phyloP scores from a whole-genome alignment of 2,329 filamentous ascomycete genomes.

The Fusarium drepaniforme region DNA sequence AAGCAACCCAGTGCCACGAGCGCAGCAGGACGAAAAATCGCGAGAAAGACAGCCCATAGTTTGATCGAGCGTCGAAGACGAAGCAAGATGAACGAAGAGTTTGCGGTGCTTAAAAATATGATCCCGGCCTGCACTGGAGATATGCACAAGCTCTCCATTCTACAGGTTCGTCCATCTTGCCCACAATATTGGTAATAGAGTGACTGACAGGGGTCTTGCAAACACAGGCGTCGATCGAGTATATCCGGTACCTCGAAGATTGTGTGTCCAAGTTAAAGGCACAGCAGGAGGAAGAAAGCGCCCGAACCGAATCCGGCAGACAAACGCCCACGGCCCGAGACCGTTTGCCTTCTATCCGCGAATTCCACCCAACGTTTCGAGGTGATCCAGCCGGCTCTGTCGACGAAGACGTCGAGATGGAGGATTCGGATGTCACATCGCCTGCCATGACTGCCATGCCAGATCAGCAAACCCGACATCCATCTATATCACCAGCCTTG shows the following conservation, averaged over 20 bases:
- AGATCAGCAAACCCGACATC: conserved; percentile 52
- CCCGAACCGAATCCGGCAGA: conserved; percentile 43
- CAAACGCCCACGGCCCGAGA: conserved; percentile 44
- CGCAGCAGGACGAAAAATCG: conserved; percentile 92
- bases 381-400: conserved; percentile 51
- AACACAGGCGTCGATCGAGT: conserved; percentile 90
- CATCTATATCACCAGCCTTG: conserved; percentile 66
- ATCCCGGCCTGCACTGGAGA: conserved; percentile 96
- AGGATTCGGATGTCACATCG: conserved; percentile 63
- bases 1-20: conserved; percentile 83
- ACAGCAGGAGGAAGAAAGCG: conserved; percentile 55
- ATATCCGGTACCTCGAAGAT: conserved; percentile 92
- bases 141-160: conserved; percentile 97
- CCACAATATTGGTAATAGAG: not conserved
- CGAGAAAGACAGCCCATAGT: conserved; percentile 95
- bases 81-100: conserved; percentile 99
- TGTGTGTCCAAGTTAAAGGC: conserved; percentile 86
- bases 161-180: conserved; percentile 74
- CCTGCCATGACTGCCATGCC: conserved; percentile 56
- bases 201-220: conserved; percentile 16
- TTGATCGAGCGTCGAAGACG: conserved; percentile 90
- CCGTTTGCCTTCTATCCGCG: conserved; percentile 52
- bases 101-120: conserved; percentile 92
- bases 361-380: conserved; percentile 57
- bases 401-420: conserved; percentile 71